phyloP scores from a whole-genome alignment of 306 rosid species.

The Alnus rubra region DNA sequence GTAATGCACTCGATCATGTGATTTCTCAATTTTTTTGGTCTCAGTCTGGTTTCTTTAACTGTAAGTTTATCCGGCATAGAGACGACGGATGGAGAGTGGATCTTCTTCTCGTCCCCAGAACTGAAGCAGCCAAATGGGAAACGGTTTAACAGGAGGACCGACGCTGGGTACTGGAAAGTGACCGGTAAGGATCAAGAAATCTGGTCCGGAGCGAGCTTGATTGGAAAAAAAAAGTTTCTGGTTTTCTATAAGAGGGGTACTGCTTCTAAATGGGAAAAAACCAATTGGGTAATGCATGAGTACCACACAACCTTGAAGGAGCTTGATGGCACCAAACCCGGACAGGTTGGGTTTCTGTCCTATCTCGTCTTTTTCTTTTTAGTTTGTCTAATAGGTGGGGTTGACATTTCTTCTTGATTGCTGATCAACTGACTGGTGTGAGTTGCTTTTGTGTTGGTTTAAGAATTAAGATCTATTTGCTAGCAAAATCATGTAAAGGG shows the following conservation, averaged over 20 bases:
- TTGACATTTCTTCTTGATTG: too few relatives aligned
- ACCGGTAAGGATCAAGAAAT: constrained; percentile 88
- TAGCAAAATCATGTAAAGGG: too few relatives aligned
- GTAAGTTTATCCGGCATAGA: constrained; percentile 67
- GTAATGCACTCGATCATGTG: too few relatives aligned
- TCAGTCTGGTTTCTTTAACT: neutral
- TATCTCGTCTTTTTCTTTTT: too few relatives aligned
- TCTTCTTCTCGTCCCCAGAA: constrained; percentile 79
- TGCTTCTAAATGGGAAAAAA: constrained; percentile 66
- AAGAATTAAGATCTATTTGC: too few relatives aligned
- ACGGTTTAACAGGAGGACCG: constrained; percentile 78
- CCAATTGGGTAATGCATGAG: constrained; percentile 91
- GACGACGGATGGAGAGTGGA: constrained; percentile 87
- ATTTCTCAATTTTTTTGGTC: neutral
- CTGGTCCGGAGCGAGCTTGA: constrained; percentile 55
- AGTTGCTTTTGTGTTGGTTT: too few relatives aligned
- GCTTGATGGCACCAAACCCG: constrained; percentile 90
- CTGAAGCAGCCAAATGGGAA: constrained; percentile 66
- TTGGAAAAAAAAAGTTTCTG: constrained; percentile 91
- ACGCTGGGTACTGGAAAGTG: constrained; percentile 86
- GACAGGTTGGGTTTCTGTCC: constrained; percentile 51
- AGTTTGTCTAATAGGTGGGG: neutral
- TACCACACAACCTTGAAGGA: constrained; percentile 73
- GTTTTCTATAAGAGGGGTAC: constrained; percentile 87
- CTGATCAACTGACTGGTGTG: too few relatives aligned